Evolutionary conservation across 2,329 filamentous ascomycete species (phyloP), one percentile per base, ranked within the genome.

Genomic region (Karstenula rhodostoma): DNA sequence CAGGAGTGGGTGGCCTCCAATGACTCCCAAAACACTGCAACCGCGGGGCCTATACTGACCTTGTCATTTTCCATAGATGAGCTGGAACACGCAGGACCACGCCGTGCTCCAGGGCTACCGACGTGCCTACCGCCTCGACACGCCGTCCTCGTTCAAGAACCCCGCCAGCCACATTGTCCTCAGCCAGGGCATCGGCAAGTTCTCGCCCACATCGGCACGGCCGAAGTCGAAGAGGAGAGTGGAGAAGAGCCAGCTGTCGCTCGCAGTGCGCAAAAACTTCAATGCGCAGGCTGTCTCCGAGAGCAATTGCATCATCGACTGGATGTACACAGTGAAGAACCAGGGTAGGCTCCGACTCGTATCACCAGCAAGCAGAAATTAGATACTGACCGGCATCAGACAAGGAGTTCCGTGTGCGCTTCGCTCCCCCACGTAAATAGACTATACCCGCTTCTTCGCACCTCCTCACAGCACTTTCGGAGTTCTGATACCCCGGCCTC

Each of bases 241-340:
- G 73, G 86, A 85, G 70, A 91, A 91, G 73, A 89, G 92, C 40
- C 86, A 91, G 66, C 82, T 96, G 57, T 90, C 90, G 9, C 84
- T 88, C 66, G 84, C 87, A 1, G 90, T 94, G 51, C 85, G 91
- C 65, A 94, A 93, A 76, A 91, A 95, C 78, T 95, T 95, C 80
- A 95, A 95, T 73, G 88, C 87, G 35, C 84, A 91, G 66, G 90
- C 90, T 17, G 87, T 94, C 43, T 89, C 89, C 65, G 92, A 96
- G 80, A 93, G 89, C 73, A 92, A 95, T 69, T 89, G 93, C 66
- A 90, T 95, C 59, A 90, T 94, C 58, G 90, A 91, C 65, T 87
- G 93, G 73, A 82, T 93, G 62, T 91, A 92, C 82, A 90, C 88
- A 73, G 84, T 91, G 32, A 83, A 85, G 72, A 85, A 84, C 65